Conservation (phyloP, 164 flowering plant species). For the Liquidambar formosana region DNA sequence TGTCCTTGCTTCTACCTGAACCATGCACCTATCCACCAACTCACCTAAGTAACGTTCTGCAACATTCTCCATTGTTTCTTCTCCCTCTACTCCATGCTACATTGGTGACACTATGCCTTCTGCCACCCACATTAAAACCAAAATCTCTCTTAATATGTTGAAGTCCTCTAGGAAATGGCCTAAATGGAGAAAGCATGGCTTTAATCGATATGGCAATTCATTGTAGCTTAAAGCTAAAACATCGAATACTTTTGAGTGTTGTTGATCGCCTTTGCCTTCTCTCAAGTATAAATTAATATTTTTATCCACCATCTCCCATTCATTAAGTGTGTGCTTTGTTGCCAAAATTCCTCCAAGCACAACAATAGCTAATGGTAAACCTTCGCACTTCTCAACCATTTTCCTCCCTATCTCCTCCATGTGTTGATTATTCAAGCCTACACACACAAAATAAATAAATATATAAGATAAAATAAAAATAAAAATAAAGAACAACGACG, state of each 20-base stretch:
- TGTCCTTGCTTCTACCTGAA: conserved; percentile 8
- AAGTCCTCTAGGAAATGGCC: conserved; percentile 27
- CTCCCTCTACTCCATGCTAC: not conserved
- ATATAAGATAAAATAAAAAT: no score
- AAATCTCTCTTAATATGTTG: conserved; percentile 6
- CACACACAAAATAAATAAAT: no score
- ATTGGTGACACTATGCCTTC: conserved; percentile 27
- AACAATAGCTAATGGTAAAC: conserved; percentile 34
- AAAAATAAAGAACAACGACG: no score
- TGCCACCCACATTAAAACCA: conserved; percentile 34
- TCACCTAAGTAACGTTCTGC: conserved; percentile 27
- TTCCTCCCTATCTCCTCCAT: conserved; percentile 20
- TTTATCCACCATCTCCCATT: conserved; percentile 23
- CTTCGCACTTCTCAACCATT: conserved; percentile 24
- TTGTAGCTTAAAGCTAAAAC: conserved; percentile 31
- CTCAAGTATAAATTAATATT: conserved; percentile 12
- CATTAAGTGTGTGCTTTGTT: conserved; percentile 13
- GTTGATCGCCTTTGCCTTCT: not conserved
- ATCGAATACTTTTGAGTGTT: not conserved
- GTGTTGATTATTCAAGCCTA: no score
- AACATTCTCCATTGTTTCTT: conserved; percentile 21
- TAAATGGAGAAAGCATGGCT: conserved; percentile 38
- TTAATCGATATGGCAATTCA: conserved; percentile 30
- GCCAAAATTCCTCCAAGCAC: conserved; percentile 37
- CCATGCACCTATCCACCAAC: conserved; percentile 21